Percentiles rank a stretch among this genome's conserved stretches.
Conservation (phyloP, 129 eudicot genomes). For the Oenanthe sinensis region DNA sequence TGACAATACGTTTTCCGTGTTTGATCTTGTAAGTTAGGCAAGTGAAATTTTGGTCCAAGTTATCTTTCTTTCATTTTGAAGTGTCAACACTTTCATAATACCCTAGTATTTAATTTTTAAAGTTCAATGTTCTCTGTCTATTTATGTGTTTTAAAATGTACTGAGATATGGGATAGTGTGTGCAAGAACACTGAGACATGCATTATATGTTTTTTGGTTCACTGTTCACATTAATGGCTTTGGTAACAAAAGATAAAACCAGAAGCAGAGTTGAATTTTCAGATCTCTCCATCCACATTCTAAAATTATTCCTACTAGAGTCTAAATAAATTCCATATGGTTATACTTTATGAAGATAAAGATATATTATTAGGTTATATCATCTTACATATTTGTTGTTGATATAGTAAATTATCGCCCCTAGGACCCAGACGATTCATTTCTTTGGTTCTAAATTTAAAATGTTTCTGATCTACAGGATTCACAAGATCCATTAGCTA, state of each 20-base stretch:
- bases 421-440: background rate
- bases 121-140: background rate
- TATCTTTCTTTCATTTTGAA: background rate
- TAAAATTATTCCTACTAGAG: background rate
- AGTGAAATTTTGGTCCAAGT: slow-evolving; percentile 9
- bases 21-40: slow-evolving; percentile 82
- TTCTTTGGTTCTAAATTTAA: slow-evolving; percentile 9
- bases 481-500: slow-evolving; percentile 84
- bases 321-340: background rate
- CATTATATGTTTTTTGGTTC: background rate
- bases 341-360: background rate
- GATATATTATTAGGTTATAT: background rate
- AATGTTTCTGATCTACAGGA: slow-evolving; percentile 43
- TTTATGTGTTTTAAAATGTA: background rate
- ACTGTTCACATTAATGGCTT: background rate
- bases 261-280: background rate
- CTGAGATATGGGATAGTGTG: background rate
- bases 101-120: background rate
- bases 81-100: background rate
- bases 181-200: background rate
- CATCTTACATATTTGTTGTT: background rate
- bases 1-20: slow-evolving; percentile 89
- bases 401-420: background rate
- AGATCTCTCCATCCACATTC: slow-evolving; percentile 5
- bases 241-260: background rate